These are phyloP conservation scores for Dioscorea zingiberensis DNA, from an alignment of 106 monocot genomes.

Conservation along the genomic window DNA sequence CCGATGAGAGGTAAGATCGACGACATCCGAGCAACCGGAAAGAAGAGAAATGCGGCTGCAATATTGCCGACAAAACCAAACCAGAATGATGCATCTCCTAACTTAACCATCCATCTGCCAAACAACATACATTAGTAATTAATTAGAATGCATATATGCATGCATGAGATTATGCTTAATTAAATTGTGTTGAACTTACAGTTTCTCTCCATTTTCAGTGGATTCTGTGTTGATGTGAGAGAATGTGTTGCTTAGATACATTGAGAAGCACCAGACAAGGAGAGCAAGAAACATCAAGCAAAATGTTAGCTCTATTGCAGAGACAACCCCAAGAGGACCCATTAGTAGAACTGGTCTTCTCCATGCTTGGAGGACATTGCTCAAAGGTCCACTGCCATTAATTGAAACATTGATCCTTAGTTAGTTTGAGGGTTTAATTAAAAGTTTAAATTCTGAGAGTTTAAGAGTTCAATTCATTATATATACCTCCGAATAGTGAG, in stretches of 20 bases:
- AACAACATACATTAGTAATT: neutral
- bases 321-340: constrained; percentile 60
- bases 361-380: constrained; percentile 27
- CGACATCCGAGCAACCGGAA: constrained; percentile 58
- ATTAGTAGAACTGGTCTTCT: constrained; percentile 50
- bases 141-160: neutral
- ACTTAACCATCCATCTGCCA: constrained; percentile 63
- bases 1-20: constrained; percentile 68
- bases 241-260: constrained; percentile 19
- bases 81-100: constrained; percentile 21
- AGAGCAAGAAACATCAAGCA: constrained; percentile 58
- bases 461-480: too few species aligned
- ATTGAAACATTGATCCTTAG: neutral
- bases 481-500: neutral
- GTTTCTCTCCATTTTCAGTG: constrained; percentile 4
- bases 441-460: too few species aligned
- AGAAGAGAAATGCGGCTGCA: constrained; percentile 69
- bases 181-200: constrained; percentile 14
- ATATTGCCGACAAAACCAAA: constrained; percentile 49
- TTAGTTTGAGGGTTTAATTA: too few species aligned
- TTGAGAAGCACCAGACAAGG: constrained; percentile 43
- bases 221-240: constrained; percentile 9
- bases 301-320: constrained; percentile 46
- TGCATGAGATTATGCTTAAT: too few species aligned
- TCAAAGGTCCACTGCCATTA: neutral